Percentiles rank a stretch among this genome's conserved stretches.
Evolutionary conservation across 495 filamentous ascomycete species (phyloP).

Genomic region (Podospora fimiseda): DNA sequence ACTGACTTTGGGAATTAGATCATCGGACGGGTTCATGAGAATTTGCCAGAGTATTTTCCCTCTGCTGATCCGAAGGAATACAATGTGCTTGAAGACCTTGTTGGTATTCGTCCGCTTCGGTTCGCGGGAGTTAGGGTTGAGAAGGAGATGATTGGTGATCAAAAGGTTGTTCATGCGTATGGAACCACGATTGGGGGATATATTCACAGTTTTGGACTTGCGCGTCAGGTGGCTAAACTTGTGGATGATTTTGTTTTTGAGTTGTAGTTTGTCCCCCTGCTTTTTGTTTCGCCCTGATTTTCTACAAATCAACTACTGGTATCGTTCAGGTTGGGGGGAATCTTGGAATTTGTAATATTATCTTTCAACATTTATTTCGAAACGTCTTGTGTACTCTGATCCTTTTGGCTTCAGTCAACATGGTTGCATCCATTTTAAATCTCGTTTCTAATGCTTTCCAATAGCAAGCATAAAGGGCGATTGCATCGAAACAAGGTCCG

Average conservation of each 20-base stretch:
- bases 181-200: conserved; percentile 11
- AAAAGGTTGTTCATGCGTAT: conserved; percentile 12
- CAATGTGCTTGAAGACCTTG: conserved; percentile 3
- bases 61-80: conserved; percentile 7
- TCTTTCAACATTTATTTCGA: no score
- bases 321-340: no score
- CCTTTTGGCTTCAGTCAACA: no score
- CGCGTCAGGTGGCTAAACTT: conserved; percentile 1
- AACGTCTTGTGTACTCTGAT: no score
- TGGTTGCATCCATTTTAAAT: no score
- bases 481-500: no score
- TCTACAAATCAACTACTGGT: no score
- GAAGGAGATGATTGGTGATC: conserved; percentile 5
- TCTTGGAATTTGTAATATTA: no score
- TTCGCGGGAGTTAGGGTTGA: conserved; percentile 6
- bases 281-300: no score
- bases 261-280: no score
- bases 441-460: no score
- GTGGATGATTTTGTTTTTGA: conserved; percentile 5
- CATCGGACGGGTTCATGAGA: conserved; percentile 5
- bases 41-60: conserved; percentile 10
- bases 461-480: no score
- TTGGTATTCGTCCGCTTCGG: conserved; percentile 13
- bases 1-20: conserved; percentile 4
- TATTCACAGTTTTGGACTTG: conserved; percentile 13